Conservation (phyloP, 306 rosid species). For the Quercus mongolica region DNA sequence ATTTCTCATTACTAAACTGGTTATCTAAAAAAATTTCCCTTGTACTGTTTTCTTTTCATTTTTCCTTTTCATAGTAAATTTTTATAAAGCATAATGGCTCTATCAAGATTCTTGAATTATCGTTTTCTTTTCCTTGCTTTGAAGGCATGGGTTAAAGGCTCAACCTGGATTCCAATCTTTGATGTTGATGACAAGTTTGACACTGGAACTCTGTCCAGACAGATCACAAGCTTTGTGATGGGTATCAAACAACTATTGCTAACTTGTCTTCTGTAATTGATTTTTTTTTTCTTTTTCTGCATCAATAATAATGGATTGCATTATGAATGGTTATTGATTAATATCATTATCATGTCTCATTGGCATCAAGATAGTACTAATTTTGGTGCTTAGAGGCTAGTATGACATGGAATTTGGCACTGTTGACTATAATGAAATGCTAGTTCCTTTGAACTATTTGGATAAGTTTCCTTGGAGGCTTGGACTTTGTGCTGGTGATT, state of each 20-base stretch:
- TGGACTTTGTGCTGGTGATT: constrained; percentile 4
- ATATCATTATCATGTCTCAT: not conserved
- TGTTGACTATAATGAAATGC: not conserved
- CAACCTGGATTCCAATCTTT: constrained; percentile 88
- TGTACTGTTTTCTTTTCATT: not conserved
- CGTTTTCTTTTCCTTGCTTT: constrained; percentile 20
- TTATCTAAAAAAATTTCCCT: not conserved
- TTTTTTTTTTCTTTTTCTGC: not conserved
- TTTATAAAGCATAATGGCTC: not conserved
- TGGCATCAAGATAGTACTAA: not conserved
- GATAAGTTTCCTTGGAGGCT: not conserved
- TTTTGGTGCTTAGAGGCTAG: not conserved
- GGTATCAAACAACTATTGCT: constrained; percentile 42
- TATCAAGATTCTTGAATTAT: constrained; percentile 5
- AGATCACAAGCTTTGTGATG: constrained; percentile 69
- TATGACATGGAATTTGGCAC: not conserved
- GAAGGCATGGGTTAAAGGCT: constrained; percentile 94
- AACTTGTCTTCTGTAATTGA: constrained; percentile 11
- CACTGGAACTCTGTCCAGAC: constrained; percentile 60
- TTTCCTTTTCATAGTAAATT: not conserved
- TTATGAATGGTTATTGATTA: not conserved
- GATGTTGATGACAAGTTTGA: constrained; percentile 58
- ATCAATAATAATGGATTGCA: not conserved
- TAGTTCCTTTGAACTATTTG: not conserved
- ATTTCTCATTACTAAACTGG: constrained; percentile 7